phyloP scores from a whole-genome alignment of 192 early-diverging fungal genomes.

The Phycomyces nitens region DNA sequence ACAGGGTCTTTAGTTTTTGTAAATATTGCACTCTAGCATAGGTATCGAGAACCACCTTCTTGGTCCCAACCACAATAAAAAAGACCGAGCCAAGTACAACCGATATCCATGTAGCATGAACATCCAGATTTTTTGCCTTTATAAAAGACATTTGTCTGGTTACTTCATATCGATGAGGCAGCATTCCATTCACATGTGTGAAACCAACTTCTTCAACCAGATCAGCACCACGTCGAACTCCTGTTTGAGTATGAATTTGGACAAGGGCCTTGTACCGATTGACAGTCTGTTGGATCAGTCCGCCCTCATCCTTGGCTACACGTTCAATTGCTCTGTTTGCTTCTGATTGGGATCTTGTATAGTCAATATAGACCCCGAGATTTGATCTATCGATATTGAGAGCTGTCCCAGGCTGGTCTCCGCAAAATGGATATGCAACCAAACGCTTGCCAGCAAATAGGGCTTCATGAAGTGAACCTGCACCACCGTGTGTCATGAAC shows the following conservation, averaged over 20 bases:
- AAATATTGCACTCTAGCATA: too few relatives aligned
- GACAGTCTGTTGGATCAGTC: too few relatives aligned
- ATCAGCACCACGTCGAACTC: constrained; percentile 12
- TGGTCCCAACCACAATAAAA: neutral
- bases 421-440: constrained; percentile 25
- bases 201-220: constrained; percentile 25
- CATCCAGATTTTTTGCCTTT: constrained; percentile 18
- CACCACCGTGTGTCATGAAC: constrained; percentile 33
- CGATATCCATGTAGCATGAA: constrained; percentile 3
- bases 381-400: neutral
- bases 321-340: too few relatives aligned
- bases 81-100: neutral
- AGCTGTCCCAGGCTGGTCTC: constrained; percentile 27
- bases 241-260: constrained; percentile 16
- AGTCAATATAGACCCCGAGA: too few relatives aligned
- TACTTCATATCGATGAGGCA: constrained; percentile 20
- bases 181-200: neutral
- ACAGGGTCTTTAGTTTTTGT: too few relatives aligned
- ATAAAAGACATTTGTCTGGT: constrained; percentile 21
- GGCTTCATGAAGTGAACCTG: constrained; percentile 27
- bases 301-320: too few relatives aligned
- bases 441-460: constrained; percentile 25
- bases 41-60: too few relatives aligned
- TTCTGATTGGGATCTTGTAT: too few relatives aligned
- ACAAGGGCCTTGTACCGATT: neutral